Evolutionary conservation across 1,139 yeast genomes (phyloP).

Genomic region (Meyerozyma sp.): DNA sequence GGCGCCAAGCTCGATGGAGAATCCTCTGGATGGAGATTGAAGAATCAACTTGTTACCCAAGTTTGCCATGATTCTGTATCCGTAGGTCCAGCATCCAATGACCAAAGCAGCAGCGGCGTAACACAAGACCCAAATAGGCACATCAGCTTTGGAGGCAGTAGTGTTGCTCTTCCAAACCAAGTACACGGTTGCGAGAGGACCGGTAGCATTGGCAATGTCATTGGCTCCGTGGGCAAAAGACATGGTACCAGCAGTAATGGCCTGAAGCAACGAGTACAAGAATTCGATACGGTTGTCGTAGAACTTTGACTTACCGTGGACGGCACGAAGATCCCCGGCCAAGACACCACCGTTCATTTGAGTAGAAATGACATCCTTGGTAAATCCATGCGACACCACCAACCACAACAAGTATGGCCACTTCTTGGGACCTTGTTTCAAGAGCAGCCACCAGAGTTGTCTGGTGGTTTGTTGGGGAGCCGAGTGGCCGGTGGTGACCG

Average conservation of each 20-base stretch:
- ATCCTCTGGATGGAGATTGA: constrained; percentile 81
- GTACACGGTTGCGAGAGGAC: constrained; percentile 67
- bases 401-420: constrained; percentile 52
- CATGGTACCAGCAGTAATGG: constrained; percentile 73
- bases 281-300: constrained; percentile 71
- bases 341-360: constrained; percentile 38
- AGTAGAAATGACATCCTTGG: constrained; percentile 53
- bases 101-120: constrained; percentile 66
- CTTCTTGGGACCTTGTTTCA: constrained; percentile 41
- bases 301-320: constrained; percentile 57
- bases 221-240: constrained; percentile 82
- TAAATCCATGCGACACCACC: constrained; percentile 54
- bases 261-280: constrained; percentile 65
- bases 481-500: constrained; percentile 11
- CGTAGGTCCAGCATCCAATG: constrained; percentile 68
- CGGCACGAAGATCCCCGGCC: constrained; percentile 38
- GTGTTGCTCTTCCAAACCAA: constrained; percentile 54
- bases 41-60: constrained; percentile 72
- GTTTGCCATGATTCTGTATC: constrained; percentile 65
- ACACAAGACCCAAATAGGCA: constrained; percentile 69
- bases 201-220: constrained; percentile 76
- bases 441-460: constrained; percentile 38
- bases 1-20: constrained; percentile 72
- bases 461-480: constrained; percentile 27
- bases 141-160: constrained; percentile 45